Evolutionary conservation across 768 basidiomycete genomes (phyloP), one percentile per base, ranked within the genome.

Genomic region (Kwoniella dejecticola): DNA sequence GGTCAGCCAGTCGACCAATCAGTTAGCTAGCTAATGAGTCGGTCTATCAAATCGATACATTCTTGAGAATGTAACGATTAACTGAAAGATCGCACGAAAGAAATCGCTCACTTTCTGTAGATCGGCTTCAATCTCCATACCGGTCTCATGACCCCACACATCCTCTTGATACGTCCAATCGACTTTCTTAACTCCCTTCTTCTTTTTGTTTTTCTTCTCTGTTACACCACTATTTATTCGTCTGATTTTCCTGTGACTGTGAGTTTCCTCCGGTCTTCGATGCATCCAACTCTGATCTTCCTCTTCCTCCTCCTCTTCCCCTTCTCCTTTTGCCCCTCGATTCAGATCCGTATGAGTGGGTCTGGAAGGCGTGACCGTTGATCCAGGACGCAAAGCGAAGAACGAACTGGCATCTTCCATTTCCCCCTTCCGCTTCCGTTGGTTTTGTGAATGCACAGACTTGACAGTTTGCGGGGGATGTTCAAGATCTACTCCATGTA

Each of bases 151-250:
- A 19, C 57, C 60, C 71, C 71, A 73, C 2, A 67, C 52, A 4
- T n/a, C 40, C 55, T 73, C 71, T 3, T n/a, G 21, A 60, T 60
- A 73, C 17, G 64, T 70, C 71, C 71, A 73, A 63, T 73, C 71
- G 49, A 63, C 52, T 54, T 60, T 60, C 2, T 24, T 12, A 41
- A 27, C 42, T 17, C 45, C 26, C n/a, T 38, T 52, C 52, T 31
- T 44, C 63, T 50, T 53, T 48, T 53, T 29, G 27, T 54, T 61
- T 49, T 45, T 17, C 33, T 12, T 33, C 46, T 7, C 13, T 46
- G 30, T 19, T 53, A 11, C 21, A 36, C 24, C n/a, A 29, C 40
- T 55, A 24, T 15, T 15, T 48, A 17, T 8, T 30, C 13, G 41
- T 31, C 27, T 36, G 33, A 36, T 26, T 50, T 57, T 21, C 8